Evolutionary conservation across 331 rosid genomes (phyloP), one percentile per base, ranked within the genome.

Genomic region (Acacia pycnantha): DNA sequence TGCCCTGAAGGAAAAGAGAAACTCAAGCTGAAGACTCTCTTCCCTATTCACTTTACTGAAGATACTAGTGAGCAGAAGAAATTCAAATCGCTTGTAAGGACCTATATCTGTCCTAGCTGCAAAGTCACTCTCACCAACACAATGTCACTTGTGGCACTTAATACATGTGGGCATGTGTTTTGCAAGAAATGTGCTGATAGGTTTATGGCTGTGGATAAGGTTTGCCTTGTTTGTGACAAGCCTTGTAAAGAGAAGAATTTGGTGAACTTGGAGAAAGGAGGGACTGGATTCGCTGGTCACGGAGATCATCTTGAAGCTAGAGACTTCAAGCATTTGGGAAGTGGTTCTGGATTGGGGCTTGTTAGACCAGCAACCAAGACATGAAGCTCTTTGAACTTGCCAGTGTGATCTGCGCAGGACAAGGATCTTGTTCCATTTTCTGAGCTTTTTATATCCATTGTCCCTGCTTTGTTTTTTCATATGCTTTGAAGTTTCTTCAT

Each of bases 261-360:
- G 87, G 92, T 96, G 83, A 92, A 86, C 56, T 85, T 96, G 85
- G 90, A 83, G 69, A 94, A 91, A 84, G 98, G 99, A 77, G 99
- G 99, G 66, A 94, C 98, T 2, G 97, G 99, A 31, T 96, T 88
- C 82, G 70, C 99, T 13, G 97, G 87, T 76, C 99, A 96, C 11
- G 99, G 87, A 0, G 95, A 96, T 81, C 82, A 92, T 86, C 99
- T 96, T 80, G 92, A 96, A 85, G 99, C 98, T 46, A 94, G 64
- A 65, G 98, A 94, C 77, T 96, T 92, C 80, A 93, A 93, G 93
- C 99, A 96, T 83, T 91, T 96, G 92, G 99, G 99, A 62, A 96
- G 99, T 53, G 99, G 99, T 29, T 72, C 87, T 21, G 99, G 99
- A 69, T 84, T 96, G 84, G 99, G 98, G 46, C 84, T 96, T 84